Evolutionary conservation across 176 grass and related monocot species (phyloP), one percentile per base, ranked within the genome.

Genomic region (Metroxylon sagu): DNA sequence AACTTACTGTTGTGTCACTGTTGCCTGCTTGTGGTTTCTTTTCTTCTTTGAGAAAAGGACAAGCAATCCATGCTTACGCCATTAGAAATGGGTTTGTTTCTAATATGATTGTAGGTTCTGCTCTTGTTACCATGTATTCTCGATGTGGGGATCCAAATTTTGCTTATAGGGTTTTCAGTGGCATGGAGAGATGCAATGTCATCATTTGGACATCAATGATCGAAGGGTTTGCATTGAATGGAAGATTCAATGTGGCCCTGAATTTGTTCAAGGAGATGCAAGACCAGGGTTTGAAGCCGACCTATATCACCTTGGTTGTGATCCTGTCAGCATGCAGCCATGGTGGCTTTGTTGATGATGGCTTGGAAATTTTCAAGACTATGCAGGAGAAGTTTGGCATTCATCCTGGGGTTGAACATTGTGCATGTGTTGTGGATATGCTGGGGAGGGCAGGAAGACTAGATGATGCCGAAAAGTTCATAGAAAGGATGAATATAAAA

Each of bases 351-450:
- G 49, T 65, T 12, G 62, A 65, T 27, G 49, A 65, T 52, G 62
- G 62, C 26, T 27, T 52, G 23, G 48, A 60, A 19, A 71, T 60
- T 59, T 31, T 71, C 52, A 25, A 71, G 17, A 60, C 68, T 6
- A 71, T 71, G 48, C 2, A 5, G 43, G 56, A 60, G 26, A 71
- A 30, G 25, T 71, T 71, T 19, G 68, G 56, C 14, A 48, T 71
- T 19, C 29, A 52, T 16, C 27, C 68, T 19, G 55, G 56, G 16
- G 16, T 51, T 4, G 68, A 71, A 52, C 68, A 71, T 31, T 71
- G 60, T 71, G 56, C 68, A 14, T 71, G 68, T 71, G 68, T 71
- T 19, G 68, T 71, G 25, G 68, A 60, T 51, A 60, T 71, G 68
- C 19, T 71, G 43, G 56, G 43, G 39, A 71, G 68, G 56, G 56